Conservation (phyloP, 225 moss, liverwort and hornwort genomes). For the Thuidium tamariscinum region DNA sequence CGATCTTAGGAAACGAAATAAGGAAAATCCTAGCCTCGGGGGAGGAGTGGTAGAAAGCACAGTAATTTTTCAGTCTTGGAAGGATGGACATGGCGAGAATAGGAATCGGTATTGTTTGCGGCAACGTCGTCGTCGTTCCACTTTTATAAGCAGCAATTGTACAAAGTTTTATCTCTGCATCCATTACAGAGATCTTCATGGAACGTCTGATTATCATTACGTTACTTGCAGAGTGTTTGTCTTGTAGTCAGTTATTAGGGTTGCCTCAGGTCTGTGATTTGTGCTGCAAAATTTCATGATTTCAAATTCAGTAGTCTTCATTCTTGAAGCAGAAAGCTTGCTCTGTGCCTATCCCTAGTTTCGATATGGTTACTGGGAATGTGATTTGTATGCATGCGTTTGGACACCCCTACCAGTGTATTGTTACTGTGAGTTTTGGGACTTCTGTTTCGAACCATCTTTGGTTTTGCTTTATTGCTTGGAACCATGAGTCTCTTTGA, state of each 20-base stretch:
- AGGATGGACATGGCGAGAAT: not conserved
- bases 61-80: not conserved
- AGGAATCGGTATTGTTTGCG: not conserved
- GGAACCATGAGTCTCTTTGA: not conserved
- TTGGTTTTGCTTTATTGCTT: not conserved
- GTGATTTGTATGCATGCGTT: not conserved
- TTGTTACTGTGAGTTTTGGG: too few relatives aligned
- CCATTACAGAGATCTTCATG: not conserved
- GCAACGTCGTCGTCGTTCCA: not conserved
- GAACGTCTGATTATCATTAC: not conserved
- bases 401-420: not conserved
- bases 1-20: not conserved
- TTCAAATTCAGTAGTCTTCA: too few relatives aligned
- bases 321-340: not conserved
- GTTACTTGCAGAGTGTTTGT: not conserved
- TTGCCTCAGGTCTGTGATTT: not conserved
- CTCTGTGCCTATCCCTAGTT: not conserved
- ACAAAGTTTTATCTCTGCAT: slow-evolving; percentile 1
- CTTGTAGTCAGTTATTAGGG: not conserved
- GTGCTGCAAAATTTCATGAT: not conserved
- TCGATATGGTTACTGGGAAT: not conserved
- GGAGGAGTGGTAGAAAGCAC: not conserved
- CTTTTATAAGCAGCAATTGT: slow-evolving; percentile 10
- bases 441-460: not conserved
- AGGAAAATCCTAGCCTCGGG: not conserved